Conservation (phyloP, 139 green algal species). For the Pycnococcus provasolii region DNA sequence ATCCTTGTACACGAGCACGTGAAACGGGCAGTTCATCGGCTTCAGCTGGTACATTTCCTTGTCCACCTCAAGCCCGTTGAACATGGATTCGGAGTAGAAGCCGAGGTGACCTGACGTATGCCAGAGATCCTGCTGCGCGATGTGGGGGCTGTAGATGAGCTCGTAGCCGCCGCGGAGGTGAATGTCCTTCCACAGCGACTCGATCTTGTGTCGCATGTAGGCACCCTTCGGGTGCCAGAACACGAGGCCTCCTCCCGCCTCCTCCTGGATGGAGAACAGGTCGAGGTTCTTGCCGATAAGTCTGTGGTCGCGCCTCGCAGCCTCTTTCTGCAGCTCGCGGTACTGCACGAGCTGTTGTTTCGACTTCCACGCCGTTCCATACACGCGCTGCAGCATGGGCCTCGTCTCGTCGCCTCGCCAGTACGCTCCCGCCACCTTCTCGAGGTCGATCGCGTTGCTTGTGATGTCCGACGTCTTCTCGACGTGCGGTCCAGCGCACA, state of each 20-base stretch:
- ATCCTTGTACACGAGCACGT: slow-evolving; percentile 85
- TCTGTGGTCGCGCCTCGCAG: slow-evolving; percentile 69
- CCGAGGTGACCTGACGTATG: slow-evolving; percentile 89
- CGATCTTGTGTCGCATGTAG: slow-evolving; percentile 75
- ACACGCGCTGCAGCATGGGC: slow-evolving; percentile 79
- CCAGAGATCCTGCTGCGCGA: slow-evolving; percentile 92
- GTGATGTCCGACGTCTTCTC: slow-evolving; percentile 64
- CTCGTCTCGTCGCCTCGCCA: slow-evolving; percentile 79
- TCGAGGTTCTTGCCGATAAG: slow-evolving; percentile 83
- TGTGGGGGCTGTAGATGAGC: slow-evolving; percentile 72
- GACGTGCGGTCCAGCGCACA: slow-evolving; percentile 92
- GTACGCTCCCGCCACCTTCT: slow-evolving; percentile 71
- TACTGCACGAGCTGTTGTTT: slow-evolving; percentile 48
- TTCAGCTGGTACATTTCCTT: slow-evolving; percentile 87
- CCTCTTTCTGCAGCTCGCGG: slow-evolving; percentile 56
- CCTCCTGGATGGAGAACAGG: slow-evolving; percentile 85
- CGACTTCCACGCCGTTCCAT: slow-evolving; percentile 83
- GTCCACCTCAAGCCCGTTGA: slow-evolving; percentile 74
- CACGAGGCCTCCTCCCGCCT: slow-evolving; percentile 71
- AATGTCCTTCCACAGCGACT: slow-evolving; percentile 87
- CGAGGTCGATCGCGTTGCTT: slow-evolving; percentile 71
- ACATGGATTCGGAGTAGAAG: slow-evolving; percentile 95
- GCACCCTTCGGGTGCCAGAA: slow-evolving; percentile 91
- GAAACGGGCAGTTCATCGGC: slow-evolving; percentile 99
- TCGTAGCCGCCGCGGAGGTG: slow-evolving; percentile 74